A percentile compares a stretch with the other conserved stretches of the same genome.
Evolutionary conservation across 768 basidiomycete species (phyloP).

Genomic region (Trametes villosa): DNA sequence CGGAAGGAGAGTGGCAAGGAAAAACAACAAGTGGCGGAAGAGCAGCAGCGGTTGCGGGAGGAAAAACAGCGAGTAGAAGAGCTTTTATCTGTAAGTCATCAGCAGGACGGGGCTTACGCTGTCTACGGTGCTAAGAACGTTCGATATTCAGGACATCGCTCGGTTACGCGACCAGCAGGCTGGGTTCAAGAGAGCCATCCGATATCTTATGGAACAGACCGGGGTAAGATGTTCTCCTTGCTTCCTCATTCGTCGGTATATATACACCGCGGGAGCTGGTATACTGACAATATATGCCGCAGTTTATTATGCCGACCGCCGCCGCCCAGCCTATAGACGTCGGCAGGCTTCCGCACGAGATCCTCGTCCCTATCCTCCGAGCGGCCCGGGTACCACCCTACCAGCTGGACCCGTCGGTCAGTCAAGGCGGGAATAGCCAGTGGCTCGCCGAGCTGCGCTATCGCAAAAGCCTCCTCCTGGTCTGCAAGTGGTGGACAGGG

Average conservation of each 20-base stretch:
- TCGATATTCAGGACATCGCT: not conserved
- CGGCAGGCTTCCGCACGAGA: conserved; percentile 1
- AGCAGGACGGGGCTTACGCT: no score
- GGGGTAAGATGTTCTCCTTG: not conserved
- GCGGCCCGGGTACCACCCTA: not conserved
- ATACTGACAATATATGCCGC: no score
- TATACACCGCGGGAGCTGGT: no score
- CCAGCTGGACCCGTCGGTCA: conserved; percentile 1
- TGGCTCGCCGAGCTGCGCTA: conserved; percentile 5
- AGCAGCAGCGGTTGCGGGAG: no score
- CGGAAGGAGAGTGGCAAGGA: not conserved
- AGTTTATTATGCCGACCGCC: not conserved
- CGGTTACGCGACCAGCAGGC: not conserved
- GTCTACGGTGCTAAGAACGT: no score
- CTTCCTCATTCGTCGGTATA: not conserved
- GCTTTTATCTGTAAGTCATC: not conserved
- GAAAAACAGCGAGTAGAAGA: not conserved
- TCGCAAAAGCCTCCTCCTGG: conserved; percentile 9
- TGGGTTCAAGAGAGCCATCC: not conserved
- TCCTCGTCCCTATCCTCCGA: conserved; percentile 7
- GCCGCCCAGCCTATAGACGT: not conserved
- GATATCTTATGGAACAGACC: conserved; percentile 2
- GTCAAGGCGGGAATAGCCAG: not conserved
- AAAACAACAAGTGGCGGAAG: no score
- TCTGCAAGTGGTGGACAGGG: conserved; percentile 9